Percentiles rank a stretch among this genome's conserved stretches.
These are phyloP conservation scores for Plasmodium berghei DNA, from an alignment of 169 alveolate species.

Conservation along the genomic window DNA sequence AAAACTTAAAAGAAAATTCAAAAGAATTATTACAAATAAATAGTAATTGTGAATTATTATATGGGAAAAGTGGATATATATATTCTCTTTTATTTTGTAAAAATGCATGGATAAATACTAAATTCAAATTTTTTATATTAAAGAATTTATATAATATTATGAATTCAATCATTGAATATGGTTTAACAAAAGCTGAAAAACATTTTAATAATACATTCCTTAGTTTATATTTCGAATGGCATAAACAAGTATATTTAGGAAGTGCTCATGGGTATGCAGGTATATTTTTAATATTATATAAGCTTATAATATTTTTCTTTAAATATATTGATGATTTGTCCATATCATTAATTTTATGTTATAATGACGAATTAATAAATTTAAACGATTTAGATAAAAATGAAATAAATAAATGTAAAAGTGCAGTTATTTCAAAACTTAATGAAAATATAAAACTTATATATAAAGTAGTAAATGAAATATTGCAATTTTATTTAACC, in stretches of 20 bases:
- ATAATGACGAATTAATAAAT: not conserved
- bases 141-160: slow-evolving; percentile 41
- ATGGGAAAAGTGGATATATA: slow-evolving; percentile 69
- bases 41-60: slow-evolving; percentile 66
- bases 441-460: slow-evolving; percentile 27
- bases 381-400: not conserved
- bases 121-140: slow-evolving; percentile 20
- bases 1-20: slow-evolving; percentile 17
- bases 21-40: slow-evolving; percentile 20
- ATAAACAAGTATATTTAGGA: slow-evolving; percentile 51
- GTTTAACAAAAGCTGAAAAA: slow-evolving; percentile 4
- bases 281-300: slow-evolving; percentile 34
- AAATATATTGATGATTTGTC: slow-evolving; percentile 30
- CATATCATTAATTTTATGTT: not conserved
- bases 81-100: slow-evolving; percentile 66
- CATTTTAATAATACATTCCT: slow-evolving; percentile 24
- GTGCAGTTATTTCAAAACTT: slow-evolving; percentile 2
- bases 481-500: slow-evolving; percentile 20
- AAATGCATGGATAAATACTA: slow-evolving; percentile 36
- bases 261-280: slow-evolving; percentile 75
- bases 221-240: slow-evolving; percentile 59
- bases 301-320: slow-evolving; percentile 31
- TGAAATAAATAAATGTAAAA: not conserved
- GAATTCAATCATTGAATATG: slow-evolving; percentile 66
- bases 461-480: slow-evolving; percentile 63